Evolutionary conservation across 345 rosid species (phyloP).

Genomic region (Brassica cretica): DNA sequence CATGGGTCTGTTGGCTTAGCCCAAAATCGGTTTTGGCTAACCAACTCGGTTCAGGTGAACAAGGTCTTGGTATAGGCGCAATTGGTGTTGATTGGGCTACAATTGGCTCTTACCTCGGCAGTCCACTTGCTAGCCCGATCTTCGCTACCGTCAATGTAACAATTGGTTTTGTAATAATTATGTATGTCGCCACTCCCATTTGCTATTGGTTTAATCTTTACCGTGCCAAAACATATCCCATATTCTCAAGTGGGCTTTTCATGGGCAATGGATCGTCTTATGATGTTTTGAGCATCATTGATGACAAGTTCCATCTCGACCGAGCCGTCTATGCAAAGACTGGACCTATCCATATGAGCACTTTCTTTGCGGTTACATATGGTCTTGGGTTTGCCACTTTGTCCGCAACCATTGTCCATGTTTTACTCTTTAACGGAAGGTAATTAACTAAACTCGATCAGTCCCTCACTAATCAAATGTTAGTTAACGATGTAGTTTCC

Average conservation of each 20-base stretch:
- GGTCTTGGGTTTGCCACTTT: slow-evolving; percentile 83
- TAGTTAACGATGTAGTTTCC: background rate
- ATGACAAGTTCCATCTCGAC: slow-evolving; percentile 60
- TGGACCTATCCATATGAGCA: slow-evolving; percentile 63
- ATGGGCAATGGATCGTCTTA: slow-evolving; percentile 52
- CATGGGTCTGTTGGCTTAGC: slow-evolving; percentile 83
- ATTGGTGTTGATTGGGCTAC: slow-evolving; percentile 82
- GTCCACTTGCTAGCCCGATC: slow-evolving; percentile 84
- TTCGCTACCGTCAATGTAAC: slow-evolving; percentile 73
- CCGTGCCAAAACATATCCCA: slow-evolving; percentile 69
- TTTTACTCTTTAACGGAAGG: slow-evolving; percentile 69
- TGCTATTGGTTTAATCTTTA: slow-evolving; percentile 63
- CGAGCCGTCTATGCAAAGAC: slow-evolving; percentile 45
- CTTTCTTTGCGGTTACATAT: slow-evolving; percentile 74
- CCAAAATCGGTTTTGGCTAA: slow-evolving; percentile 63
- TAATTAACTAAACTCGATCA: slow-evolving; percentile 3
- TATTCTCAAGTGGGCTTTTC: slow-evolving; percentile 57
- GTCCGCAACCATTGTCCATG: slow-evolving; percentile 65
- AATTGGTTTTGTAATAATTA: slow-evolving; percentile 53
- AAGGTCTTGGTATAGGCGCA: slow-evolving; percentile 75
- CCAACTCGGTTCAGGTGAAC: slow-evolving; percentile 74
- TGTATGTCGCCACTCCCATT: slow-evolving; percentile 67
- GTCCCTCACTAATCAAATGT: background rate
- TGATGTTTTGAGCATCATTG: slow-evolving; percentile 55
- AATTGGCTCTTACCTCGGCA: slow-evolving; percentile 64